Percentiles rank a stretch among this genome's conserved stretches.
phyloP scores from a whole-genome alignment of 1,284 basidiomycete species.

The Schizopora paradoxa region DNA sequence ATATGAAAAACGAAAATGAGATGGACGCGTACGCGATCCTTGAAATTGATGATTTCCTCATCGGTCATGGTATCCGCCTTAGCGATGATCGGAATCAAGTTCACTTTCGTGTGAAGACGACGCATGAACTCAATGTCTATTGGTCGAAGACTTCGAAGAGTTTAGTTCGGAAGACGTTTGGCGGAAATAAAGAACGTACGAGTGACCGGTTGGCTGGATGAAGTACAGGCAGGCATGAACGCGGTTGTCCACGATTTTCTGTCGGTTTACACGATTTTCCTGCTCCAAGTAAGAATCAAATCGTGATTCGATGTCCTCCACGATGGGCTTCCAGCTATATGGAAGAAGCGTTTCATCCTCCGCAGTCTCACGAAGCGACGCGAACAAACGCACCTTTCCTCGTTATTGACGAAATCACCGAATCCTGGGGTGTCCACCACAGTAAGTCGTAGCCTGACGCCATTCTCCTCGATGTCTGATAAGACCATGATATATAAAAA shows the following conservation, averaged over 20 bases:
- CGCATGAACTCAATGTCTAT: slow-evolving; percentile 98
- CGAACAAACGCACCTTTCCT: slow-evolving; percentile 67
- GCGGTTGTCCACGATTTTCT: slow-evolving; percentile 82
- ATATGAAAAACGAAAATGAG: too few relatives aligned
- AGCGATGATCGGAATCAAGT: slow-evolving; percentile 94
- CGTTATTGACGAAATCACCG: slow-evolving; percentile 97
- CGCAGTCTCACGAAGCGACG: slow-evolving; percentile 14
- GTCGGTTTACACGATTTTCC: slow-evolving; percentile 93
- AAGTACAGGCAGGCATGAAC: slow-evolving; percentile 96
- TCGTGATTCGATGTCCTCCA: slow-evolving; percentile 94
- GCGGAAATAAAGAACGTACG: slow-evolving; percentile 51
- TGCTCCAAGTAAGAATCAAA: slow-evolving; percentile 96
- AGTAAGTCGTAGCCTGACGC: slow-evolving; percentile 90
- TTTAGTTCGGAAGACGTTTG: slow-evolving; percentile 7
- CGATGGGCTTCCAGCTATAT: slow-evolving; percentile 90
- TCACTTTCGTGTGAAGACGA: slow-evolving; percentile 91
- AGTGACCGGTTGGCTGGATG: slow-evolving; percentile 95
- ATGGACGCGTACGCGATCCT: slow-evolving; percentile 76
- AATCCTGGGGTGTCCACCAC: slow-evolving; percentile 97
- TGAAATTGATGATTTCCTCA: slow-evolving; percentile 89
- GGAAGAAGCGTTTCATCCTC: slow-evolving; percentile 12
- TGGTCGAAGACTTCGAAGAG: slow-evolving; percentile 71
- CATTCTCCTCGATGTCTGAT: slow-evolving; percentile 95
- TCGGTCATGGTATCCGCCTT: slow-evolving; percentile 96
- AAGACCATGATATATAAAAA: slow-evolving; percentile 22